Conservation (phyloP, 495 filamentous ascomycete genomes). For the Penicillium longicatenatum region DNA sequence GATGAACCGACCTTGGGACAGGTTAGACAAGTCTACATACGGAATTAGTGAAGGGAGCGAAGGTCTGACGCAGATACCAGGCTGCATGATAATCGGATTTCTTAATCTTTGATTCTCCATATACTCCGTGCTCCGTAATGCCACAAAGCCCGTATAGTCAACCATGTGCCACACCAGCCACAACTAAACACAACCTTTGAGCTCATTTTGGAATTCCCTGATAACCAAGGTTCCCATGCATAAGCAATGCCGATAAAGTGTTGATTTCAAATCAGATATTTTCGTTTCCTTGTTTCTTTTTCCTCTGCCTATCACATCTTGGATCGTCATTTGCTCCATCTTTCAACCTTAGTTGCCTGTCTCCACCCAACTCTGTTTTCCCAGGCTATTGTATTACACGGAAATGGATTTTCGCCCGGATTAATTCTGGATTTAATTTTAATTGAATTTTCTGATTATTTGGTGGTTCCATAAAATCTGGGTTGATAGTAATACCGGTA, state of each 20-base stretch:
- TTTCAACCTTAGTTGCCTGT: slow-evolving; percentile 25
- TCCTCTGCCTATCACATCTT: slow-evolving; percentile 17
- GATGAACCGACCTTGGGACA: too few species aligned
- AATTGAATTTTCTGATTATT: neutral
- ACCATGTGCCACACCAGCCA: slow-evolving; percentile 7
- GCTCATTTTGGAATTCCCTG: neutral
- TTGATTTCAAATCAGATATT: slow-evolving; percentile 23
- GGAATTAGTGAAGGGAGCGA: too few species aligned
- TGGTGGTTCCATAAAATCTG: neutral
- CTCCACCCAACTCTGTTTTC: slow-evolving; percentile 29
- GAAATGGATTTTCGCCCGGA: slow-evolving; percentile 4
- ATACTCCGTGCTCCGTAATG: neutral
- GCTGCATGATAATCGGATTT: neutral
- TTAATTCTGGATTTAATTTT: slow-evolving; percentile 12
- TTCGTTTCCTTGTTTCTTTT: slow-evolving; percentile 15
- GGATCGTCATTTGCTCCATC: slow-evolving; percentile 25
- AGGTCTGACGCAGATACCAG: neutral
- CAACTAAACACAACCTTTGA: neutral
- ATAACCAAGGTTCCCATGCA: slow-evolving; percentile 28
- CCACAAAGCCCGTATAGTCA: neutral
- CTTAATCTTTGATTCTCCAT: neutral
- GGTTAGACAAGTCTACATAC: too few species aligned
- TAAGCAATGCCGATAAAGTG: slow-evolving; percentile 5
- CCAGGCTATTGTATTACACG: slow-evolving; percentile 20
- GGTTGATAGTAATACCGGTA: slow-evolving; percentile 8